Evolutionary conservation across 2,329 filamentous ascomycete species (phyloP).

Genomic region (Camillea tinctor): DNA sequence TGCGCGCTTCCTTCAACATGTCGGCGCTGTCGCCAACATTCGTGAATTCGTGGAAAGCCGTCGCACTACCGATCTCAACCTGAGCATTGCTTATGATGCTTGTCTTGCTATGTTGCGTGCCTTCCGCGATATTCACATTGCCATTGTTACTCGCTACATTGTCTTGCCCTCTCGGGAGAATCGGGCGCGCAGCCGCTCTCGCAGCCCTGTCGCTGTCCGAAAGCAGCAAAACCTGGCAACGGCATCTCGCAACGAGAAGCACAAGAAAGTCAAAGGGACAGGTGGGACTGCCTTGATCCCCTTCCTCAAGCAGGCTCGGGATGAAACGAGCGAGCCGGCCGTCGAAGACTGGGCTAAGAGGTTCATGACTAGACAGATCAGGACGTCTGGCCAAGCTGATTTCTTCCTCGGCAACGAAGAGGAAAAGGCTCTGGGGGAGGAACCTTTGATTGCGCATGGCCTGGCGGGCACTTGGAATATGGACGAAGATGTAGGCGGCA

Average conservation of each 20-base stretch:
- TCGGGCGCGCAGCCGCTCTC: constrained; percentile 60
- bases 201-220: constrained; percentile 52
- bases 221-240: constrained; percentile 59
- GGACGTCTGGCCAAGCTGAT: constrained; percentile 50
- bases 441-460: constrained; percentile 46
- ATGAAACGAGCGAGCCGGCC: constrained; percentile 92
- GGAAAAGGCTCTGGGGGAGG: constrained; percentile 30
- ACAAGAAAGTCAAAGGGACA: constrained; percentile 75
- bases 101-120: constrained; percentile 69
- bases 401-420: constrained; percentile 58
- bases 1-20: constrained; percentile 81
- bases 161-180: constrained; percentile 81
- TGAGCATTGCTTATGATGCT: constrained; percentile 84
- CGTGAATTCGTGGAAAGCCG: constrained; percentile 72
- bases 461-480: constrained; percentile 87
- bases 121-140: constrained; percentile 91
- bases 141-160: constrained; percentile 94
- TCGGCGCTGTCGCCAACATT: constrained; percentile 80
- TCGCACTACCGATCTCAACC: constrained; percentile 56
- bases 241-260: constrained; percentile 48
- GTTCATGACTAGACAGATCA: constrained; percentile 55
- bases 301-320: constrained; percentile 92
- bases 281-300: constrained; percentile 92
- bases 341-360: constrained; percentile 63
- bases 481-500: constrained; percentile 72